phyloP scores from a whole-genome alignment of 108 stramenopile species.

The Nannochloropsis salina region DNA sequence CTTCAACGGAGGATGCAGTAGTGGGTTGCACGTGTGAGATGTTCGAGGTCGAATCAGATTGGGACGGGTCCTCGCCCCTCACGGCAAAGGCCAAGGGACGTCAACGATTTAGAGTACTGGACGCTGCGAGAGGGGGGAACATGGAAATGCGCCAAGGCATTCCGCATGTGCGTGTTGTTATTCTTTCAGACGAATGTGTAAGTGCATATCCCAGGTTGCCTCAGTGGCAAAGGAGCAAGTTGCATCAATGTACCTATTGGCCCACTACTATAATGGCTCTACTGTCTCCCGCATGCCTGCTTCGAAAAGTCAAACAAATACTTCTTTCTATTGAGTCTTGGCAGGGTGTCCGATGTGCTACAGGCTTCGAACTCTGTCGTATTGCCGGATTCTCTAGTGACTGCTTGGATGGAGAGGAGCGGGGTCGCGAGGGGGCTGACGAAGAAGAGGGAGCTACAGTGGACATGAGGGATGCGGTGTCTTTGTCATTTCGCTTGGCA shows the following conservation, averaged over 20 bases:
- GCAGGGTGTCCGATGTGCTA: neutral
- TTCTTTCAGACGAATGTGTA: neutral
- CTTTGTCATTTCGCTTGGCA: constrained; percentile 38
- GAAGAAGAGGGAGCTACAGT: neutral
- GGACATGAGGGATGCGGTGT: constrained; percentile 23
- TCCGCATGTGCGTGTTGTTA: neutral
- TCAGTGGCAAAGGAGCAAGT: neutral
- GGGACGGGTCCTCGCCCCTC: neutral
- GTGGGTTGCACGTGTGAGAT: constrained; percentile 16
- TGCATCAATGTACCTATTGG: neutral
- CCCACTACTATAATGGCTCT: neutral
- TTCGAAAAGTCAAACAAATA: neutral
- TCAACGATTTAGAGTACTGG: neutral
- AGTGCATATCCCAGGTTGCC: neutral
- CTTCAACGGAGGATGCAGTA: neutral
- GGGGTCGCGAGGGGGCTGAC: neutral
- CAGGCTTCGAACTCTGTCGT: neutral
- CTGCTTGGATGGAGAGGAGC: neutral
- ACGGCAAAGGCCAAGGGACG: neutral
- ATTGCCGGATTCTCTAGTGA: too few species aligned
- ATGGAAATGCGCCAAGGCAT: neutral
- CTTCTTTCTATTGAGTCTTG: neutral
- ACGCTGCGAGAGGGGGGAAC: neutral
- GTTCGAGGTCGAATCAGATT: neutral
- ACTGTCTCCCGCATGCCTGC: neutral